Evolutionary conservation across 768 basidiomycete species (phyloP).

Genomic region (Amanita subjunquillea): DNA sequence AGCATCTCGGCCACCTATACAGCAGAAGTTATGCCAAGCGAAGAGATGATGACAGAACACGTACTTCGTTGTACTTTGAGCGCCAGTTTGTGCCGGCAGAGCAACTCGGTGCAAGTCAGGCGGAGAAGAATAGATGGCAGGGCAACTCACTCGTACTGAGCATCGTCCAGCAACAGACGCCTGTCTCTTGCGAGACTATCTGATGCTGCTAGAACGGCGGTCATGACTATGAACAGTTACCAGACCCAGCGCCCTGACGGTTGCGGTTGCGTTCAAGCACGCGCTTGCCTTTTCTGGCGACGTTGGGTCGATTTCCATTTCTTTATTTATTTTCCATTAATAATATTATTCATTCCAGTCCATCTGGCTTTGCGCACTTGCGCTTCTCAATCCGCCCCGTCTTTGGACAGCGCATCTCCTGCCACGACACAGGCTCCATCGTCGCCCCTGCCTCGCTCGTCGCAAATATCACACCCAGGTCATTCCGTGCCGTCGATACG

Average conservation of each 20-base stretch:
- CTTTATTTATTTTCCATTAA: slow-evolving; percentile 16
- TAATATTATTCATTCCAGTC: slow-evolving; percentile 16
- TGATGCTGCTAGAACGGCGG: slow-evolving; percentile 52
- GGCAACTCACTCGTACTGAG: slow-evolving; percentile 39
- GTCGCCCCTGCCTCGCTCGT: slow-evolving; percentile 73
- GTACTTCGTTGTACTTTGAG: slow-evolving; percentile 63
- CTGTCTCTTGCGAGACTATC: slow-evolving; percentile 51
- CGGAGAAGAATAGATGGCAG: slow-evolving; percentile 7
- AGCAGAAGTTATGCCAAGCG: slow-evolving; percentile 3
- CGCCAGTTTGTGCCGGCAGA: slow-evolving; percentile 61
- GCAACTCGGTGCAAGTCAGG: slow-evolving; percentile 32
- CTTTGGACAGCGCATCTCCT: slow-evolving; percentile 82
- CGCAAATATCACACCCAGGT: slow-evolving; percentile 87
- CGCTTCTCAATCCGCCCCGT: slow-evolving; percentile 73
- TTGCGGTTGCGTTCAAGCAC: slow-evolving; percentile 6
- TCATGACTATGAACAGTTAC: slow-evolving; percentile 26
- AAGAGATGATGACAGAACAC: slow-evolving; percentile 5
- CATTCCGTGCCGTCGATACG: slow-evolving; percentile 82
- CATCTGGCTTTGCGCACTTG: slow-evolving; percentile 82
- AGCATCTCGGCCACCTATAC: slow-evolving; percentile 68
- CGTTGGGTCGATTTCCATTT: slow-evolving; percentile 11
- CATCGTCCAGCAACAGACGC: slow-evolving; percentile 59
- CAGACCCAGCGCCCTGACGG: slow-evolving; percentile 4
- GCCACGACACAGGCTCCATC: slow-evolving; percentile 83
- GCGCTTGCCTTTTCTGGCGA: slow-evolving; percentile 20